phyloP scores from a whole-genome alignment of 306 rosid genomes.

The Prunus mira region DNA sequence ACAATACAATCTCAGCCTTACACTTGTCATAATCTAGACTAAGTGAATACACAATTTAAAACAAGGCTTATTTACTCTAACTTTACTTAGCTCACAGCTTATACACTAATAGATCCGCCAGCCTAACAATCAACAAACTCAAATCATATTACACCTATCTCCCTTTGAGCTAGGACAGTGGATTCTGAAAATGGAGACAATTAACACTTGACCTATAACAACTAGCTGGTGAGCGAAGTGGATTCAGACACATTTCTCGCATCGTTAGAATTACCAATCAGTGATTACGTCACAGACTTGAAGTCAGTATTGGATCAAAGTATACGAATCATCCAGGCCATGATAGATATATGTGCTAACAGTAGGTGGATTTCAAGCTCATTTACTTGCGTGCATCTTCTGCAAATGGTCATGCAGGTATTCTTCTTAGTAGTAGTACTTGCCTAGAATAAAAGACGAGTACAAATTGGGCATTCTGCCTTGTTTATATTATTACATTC shows the following conservation, averaged over 20 bases:
- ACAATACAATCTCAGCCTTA: too few relatives aligned
- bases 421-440: not conserved
- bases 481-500: not conserved
- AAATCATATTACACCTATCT: conserved; percentile 11
- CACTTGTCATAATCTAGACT: too few relatives aligned
- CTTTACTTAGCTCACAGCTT: too few relatives aligned
- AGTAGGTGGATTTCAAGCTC: conserved; percentile 96
- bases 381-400: conserved; percentile 82
- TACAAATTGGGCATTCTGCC: not conserved
- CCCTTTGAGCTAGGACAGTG: conserved; percentile 27
- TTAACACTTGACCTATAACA: not conserved
- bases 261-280: conserved; percentile 79
- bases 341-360: conserved; percentile 96
- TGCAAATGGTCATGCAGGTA: conserved; percentile 99
- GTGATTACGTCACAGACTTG: conserved; percentile 88
- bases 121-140: too few relatives aligned
- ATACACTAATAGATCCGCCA: too few relatives aligned
- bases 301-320: conserved; percentile 97
- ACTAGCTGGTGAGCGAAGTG: not conserved
- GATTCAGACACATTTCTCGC: conserved; percentile 86
- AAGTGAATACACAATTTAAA: too few relatives aligned
- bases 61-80: too few relatives aligned
- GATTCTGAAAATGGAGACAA: not conserved
- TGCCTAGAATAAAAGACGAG: not conserved
- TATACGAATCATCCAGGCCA: conserved; percentile 93